Conservation (phyloP, 495 filamentous ascomycete species). For the Neurospora terricola region DNA sequence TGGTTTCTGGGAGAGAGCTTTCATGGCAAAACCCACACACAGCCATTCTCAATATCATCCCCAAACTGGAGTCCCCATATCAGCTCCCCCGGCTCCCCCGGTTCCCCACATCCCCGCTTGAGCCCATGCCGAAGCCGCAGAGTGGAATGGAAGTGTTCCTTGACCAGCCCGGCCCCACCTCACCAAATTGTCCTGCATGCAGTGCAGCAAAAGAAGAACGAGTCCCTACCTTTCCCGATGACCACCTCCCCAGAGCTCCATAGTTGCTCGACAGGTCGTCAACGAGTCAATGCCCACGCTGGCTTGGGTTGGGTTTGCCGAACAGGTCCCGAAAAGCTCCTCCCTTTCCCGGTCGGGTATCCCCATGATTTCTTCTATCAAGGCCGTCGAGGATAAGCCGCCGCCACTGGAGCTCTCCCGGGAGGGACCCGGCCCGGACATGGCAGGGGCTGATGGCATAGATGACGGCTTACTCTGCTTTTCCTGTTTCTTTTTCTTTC, state of each 20-base stretch:
- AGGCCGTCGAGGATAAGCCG: not conserved
- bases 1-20: not conserved
- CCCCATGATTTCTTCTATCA: not conserved
- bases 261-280: conserved; percentile 3
- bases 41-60: not conserved
- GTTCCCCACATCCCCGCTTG: not conserved
- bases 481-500: not conserved
- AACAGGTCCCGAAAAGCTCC: not conserved
- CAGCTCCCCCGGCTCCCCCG: not conserved
- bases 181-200: conserved; percentile 3
- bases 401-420: not conserved
- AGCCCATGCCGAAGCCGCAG: not conserved
- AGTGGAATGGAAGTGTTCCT: not conserved
- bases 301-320: conserved; percentile 1
- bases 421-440: not conserved
- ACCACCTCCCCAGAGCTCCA: not conserved
- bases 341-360: not conserved
- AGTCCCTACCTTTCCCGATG: conserved; percentile 9
- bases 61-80: not conserved
- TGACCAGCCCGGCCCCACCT: conserved; percentile 4
- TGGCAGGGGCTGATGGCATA: conserved; percentile 2
- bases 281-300: not conserved
- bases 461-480: not conserved
- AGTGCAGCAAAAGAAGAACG: conserved; percentile 4
- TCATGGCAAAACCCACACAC: not conserved